phyloP scores from a whole-genome alignment of 805 yeast genomes.

The Candida sphagnicola region DNA sequence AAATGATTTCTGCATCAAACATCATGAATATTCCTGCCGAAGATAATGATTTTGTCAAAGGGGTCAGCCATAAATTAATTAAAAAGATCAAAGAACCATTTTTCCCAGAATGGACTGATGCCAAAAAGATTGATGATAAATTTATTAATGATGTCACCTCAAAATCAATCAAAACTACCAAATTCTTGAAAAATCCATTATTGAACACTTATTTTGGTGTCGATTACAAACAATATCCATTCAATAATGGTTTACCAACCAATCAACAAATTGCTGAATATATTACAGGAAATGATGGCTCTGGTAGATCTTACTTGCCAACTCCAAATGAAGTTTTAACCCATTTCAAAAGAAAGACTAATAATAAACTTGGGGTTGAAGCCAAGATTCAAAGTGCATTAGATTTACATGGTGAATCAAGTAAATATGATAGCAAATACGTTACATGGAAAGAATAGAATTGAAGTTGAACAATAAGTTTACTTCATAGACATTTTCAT shows the following conservation, averaged over 20 bases:
- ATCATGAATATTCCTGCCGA: conserved; percentile 53
- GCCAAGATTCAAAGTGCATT: conserved; percentile 58
- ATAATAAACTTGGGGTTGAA: conserved; percentile 55
- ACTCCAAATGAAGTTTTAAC: conserved; percentile 64
- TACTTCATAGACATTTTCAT: background rate
- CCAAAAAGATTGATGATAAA: conserved; percentile 10
- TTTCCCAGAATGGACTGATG: conserved; percentile 24
- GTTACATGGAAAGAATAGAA: conserved; percentile 34
- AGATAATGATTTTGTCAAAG: conserved; percentile 59
- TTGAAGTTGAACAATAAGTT: background rate
- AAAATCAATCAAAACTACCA: conserved; percentile 18
- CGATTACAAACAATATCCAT: conserved; percentile 47
- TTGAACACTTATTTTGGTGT: conserved; percentile 37
- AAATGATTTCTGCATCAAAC: conserved; percentile 72
- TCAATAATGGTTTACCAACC: conserved; percentile 75
- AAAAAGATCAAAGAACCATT: conserved; percentile 55
- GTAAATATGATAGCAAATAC: conserved; percentile 38
- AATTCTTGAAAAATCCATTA: conserved; percentile 29
- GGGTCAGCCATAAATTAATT: conserved; percentile 60
- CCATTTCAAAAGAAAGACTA: conserved; percentile 51
- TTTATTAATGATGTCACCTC: conserved; percentile 17
- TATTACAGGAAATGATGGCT: conserved; percentile 66
- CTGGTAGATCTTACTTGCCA: conserved; percentile 63
- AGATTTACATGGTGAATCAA: conserved; percentile 49
- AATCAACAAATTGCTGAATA: conserved; percentile 60